Percentiles rank a stretch among this genome's conserved stretches.
These are phyloP conservation scores for Alliaria petiolata DNA, from an alignment of 345 rosid genomes.

Conservation along the genomic window DNA sequence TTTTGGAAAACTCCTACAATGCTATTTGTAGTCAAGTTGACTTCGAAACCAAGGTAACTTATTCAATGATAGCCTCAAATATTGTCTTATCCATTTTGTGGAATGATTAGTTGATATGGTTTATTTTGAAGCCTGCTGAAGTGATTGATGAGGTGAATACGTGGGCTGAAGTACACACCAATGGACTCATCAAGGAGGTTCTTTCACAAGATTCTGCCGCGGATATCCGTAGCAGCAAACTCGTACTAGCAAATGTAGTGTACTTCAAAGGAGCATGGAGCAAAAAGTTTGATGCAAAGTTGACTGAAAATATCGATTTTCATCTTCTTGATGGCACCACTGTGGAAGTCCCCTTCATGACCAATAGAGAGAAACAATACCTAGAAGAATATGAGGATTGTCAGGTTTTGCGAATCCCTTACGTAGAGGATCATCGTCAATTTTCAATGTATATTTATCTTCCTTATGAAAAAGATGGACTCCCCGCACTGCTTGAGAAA, in stretches of 20 bases:
- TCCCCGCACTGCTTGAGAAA: constrained; percentile 44
- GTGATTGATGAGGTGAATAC: constrained; percentile 47
- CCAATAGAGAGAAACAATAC: constrained; percentile 46
- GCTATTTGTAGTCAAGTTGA: too few species aligned
- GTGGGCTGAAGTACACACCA: constrained; percentile 60
- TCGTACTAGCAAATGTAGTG: constrained; percentile 61
- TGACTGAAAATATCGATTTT: constrained; percentile 52
- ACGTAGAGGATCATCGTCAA: constrained; percentile 52
- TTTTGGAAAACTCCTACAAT: too few species aligned
- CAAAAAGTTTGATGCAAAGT: constrained; percentile 43
- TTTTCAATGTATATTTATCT: constrained; percentile 69
- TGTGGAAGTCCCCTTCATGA: constrained; percentile 64
- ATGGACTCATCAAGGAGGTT: constrained; percentile 60
- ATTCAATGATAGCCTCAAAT: too few species aligned
- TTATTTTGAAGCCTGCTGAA: constrained; percentile 46
- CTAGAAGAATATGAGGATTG: constrained; percentile 44
- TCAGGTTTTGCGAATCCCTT: constrained; percentile 62
- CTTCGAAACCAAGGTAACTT: too few species aligned
- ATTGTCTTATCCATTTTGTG: too few species aligned
- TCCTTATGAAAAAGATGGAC: constrained; percentile 56
- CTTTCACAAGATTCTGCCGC: constrained; percentile 49
- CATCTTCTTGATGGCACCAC: constrained; percentile 47
- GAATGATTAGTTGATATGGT: too few species aligned
- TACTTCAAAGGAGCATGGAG: constrained; percentile 75
- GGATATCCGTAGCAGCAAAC: constrained; percentile 25